Evolutionary conservation across 1,284 basidiomycete genomes (phyloP).

Genomic region (Exsudoporus floridanus): DNA sequence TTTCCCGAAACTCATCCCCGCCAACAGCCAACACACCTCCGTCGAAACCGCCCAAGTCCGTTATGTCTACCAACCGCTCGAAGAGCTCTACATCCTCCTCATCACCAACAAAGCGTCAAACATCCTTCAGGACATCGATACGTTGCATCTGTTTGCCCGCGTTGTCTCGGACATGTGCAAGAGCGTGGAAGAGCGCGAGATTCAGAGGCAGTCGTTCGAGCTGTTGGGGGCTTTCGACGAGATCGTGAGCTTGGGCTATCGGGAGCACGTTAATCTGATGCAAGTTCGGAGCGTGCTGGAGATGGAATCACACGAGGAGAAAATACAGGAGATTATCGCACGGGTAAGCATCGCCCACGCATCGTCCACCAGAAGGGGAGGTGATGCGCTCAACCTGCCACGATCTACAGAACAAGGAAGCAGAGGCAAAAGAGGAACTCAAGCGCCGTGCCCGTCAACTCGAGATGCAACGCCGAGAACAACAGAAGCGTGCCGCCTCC

Average conservation of each 20-base stretch:
- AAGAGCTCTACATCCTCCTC: constrained; percentile 96
- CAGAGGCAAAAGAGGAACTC: constrained; percentile 98
- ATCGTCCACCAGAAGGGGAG: neutral
- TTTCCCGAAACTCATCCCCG: constrained; percentile 97
- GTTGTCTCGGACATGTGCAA: constrained; percentile 93
- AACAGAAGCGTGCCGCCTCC: constrained; percentile 71
- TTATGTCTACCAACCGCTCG: constrained; percentile 97
- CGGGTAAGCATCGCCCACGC: constrained; percentile 51
- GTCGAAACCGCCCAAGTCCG: constrained; percentile 92
- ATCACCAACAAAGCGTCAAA: constrained; percentile 99
- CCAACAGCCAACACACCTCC: constrained; percentile 95
- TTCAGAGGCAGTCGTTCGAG: constrained; percentile 91
- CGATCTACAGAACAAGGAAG: constrained; percentile 90
- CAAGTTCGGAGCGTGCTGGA: constrained; percentile 93
- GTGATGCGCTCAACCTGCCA: neutral
- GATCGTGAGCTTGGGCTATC: constrained; percentile 91
- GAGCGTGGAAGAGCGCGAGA: constrained; percentile 86
- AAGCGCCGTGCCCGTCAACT: constrained; percentile 97
- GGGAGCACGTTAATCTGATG: constrained; percentile 89
- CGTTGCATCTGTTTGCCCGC: constrained; percentile 90
- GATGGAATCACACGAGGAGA: constrained; percentile 99
- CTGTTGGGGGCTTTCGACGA: constrained; percentile 96
- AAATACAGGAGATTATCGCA: constrained; percentile 99
- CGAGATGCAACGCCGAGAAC: constrained; percentile 95
- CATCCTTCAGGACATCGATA: constrained; percentile 98